A percentile compares a stretch with the other conserved stretches of the same genome.
Evolutionary conservation across 2,329 filamentous ascomycete species (phyloP).

Genomic region (Nemania abortiva): DNA sequence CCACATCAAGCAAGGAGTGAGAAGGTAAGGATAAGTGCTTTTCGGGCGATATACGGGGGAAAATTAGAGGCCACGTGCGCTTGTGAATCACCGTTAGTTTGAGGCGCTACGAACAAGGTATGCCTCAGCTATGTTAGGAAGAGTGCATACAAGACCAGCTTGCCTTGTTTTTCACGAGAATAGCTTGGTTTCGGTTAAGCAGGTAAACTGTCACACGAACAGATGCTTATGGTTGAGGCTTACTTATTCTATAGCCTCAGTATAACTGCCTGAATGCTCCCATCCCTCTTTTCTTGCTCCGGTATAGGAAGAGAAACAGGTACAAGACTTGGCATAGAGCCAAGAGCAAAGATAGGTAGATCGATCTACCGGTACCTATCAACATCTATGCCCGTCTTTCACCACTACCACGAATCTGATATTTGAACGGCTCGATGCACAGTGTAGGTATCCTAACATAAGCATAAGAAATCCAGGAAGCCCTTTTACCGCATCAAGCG

Average conservation of each 20-base stretch:
- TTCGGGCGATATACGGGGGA: not conserved
- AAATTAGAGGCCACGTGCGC: not conserved
- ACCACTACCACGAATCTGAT: not conserved
- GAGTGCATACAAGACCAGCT: not conserved
- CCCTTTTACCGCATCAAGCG: not conserved
- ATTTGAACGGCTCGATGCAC: not conserved
- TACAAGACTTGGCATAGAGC: not conserved
- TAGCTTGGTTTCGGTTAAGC: slow-evolving; percentile 25
- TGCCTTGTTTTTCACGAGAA: not conserved
- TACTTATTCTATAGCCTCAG: not conserved
- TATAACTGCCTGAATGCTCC: not conserved
- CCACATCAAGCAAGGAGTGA: not conserved
- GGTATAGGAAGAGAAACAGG: not conserved
- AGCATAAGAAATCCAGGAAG: not conserved
- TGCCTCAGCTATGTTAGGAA: not conserved
- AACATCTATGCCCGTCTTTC: not conserved
- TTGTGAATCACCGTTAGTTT: not conserved
- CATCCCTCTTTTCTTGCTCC: not conserved
- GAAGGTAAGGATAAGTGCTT: not conserved
- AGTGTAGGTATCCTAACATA: not conserved
- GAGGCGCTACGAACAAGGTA: not conserved
- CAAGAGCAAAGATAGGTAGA: slow-evolving; percentile 1
- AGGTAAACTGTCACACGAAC: slow-evolving; percentile 14
- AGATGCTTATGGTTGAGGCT: not conserved
- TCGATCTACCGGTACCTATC: not conserved